These are phyloP conservation scores for Malus orientalis DNA, from an alignment of 306 rosid genomes.

Conservation along the genomic window DNA sequence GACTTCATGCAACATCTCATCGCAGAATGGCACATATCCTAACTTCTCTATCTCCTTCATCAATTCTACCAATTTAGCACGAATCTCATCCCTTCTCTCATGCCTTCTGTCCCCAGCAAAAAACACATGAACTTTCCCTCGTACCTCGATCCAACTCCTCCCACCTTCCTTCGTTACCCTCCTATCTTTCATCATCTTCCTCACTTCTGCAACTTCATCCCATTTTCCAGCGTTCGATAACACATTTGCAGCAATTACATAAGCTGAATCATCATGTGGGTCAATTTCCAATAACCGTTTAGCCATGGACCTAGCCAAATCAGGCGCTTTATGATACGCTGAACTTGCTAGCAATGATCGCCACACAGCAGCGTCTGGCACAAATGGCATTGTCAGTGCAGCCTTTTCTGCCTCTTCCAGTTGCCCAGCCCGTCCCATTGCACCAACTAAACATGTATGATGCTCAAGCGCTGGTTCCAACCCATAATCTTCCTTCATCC, in stretches of 20 bases:
- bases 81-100: slow-evolving; percentile 45
- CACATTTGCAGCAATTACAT: slow-evolving; percentile 63
- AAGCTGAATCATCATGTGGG: slow-evolving; percentile 68
- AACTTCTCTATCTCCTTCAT: slow-evolving; percentile 55
- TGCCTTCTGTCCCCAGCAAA: slow-evolving; percentile 76
- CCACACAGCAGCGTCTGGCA: slow-evolving; percentile 87
- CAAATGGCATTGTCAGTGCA: slow-evolving; percentile 57
- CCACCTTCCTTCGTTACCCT: slow-evolving; percentile 63
- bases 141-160: slow-evolving; percentile 87
- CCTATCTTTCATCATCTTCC: slow-evolving; percentile 66
- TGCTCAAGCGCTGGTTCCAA: slow-evolving; percentile 71
- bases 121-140: slow-evolving; percentile 65
- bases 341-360: slow-evolving; percentile 63
- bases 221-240: slow-evolving; percentile 59
- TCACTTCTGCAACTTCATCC: slow-evolving; percentile 76
- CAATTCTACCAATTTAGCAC: slow-evolving; percentile 47
- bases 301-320: slow-evolving; percentile 60
- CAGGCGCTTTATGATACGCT: slow-evolving; percentile 54
- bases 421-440: slow-evolving; percentile 17
- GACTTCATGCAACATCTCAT: slow-evolving; percentile 57
- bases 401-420: slow-evolving; percentile 57
- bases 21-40: slow-evolving; percentile 68
- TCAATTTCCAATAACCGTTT: slow-evolving; percentile 53
- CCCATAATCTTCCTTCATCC: slow-evolving; percentile 49
- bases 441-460: slow-evolving; percentile 58